Evolutionary conservation across 2,329 filamentous ascomycete species (phyloP), one percentile per base, ranked within the genome.

Genomic region (Ceratocystis harringtonii): DNA sequence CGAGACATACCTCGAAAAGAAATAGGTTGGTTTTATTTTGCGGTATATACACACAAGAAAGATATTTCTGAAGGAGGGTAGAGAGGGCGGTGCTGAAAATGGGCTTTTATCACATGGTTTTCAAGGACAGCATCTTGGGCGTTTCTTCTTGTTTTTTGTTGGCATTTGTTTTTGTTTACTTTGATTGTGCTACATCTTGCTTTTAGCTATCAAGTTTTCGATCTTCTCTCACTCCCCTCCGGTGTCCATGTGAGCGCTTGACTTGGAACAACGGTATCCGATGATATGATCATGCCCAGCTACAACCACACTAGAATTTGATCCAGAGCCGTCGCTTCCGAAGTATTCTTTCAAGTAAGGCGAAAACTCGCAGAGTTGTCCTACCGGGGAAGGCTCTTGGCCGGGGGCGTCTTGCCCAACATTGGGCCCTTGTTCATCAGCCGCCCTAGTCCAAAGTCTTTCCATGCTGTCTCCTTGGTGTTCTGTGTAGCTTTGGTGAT

Each of bases 401-500:
- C 63, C 36, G 55, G 69, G 63, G 68, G 68, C 62, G 68, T 71
- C 57, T 67, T 68, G 52, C 69, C 71, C 48, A 68, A 52, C 67
- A 68, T 63, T 2, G 86, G 83, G 0, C 84, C 87, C 68, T 82
- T 81, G 48, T 77, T 80, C 83, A 92, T 85, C 71, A 94, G 77
- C 66, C 84, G 82, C 5, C 79, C 80, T n/a, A 94, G 77, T 0
- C 88, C 87, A 5, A 92, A 76, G 72, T 94, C 89, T 72, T 86
- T 87, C 89, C 89, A 95, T 6, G 84, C 85, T 1, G 87, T 80
- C 75, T 91, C 88, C 71, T 81, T 82, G 70, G 79, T 80, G 69
- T 82, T 81, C 76, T 90, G 87, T 17, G 88, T 92, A 8, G 89
- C 89, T 70, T 88, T 83, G 74, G 89, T 85, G 71, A 95, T 94